These are phyloP conservation scores for Ophiostoma quercus DNA, from an alignment of 2,329 filamentous ascomycete species.

Conservation along the genomic window DNA sequence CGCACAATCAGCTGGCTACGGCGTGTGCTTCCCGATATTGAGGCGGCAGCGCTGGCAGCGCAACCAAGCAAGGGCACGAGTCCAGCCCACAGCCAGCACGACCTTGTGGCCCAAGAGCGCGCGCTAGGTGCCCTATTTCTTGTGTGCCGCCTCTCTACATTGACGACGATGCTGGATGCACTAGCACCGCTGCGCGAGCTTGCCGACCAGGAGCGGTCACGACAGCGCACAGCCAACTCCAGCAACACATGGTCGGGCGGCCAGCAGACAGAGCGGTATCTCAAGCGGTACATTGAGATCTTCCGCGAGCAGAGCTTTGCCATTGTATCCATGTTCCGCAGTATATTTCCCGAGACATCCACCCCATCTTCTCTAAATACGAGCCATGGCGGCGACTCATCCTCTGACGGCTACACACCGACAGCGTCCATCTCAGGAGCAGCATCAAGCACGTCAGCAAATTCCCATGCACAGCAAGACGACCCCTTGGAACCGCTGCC, in stretches of 20 bases:
- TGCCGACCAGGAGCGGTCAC: conserved; percentile 73
- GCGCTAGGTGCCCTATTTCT: conserved; percentile 79
- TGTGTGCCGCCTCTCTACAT: conserved; percentile 74
- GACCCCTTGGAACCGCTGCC: conserved; percentile 55
- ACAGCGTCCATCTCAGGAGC: neutral
- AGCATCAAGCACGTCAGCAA: conserved; percentile 16
- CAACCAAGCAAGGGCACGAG: neutral
- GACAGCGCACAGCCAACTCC: conserved; percentile 38
- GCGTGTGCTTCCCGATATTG: conserved; percentile 73
- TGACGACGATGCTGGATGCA: conserved; percentile 74
- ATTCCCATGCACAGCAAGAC: neutral
- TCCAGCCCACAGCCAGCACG: neutral
- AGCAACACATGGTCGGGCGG: conserved; percentile 58
- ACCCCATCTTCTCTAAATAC: conserved; percentile 16
- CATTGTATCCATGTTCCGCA: conserved; percentile 90
- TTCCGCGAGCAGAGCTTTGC: conserved; percentile 97
- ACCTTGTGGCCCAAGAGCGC: conserved; percentile 46
- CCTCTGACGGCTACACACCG: neutral
- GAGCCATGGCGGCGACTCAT: conserved; percentile 3
- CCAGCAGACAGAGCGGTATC: conserved; percentile 87
- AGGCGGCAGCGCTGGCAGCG: conserved; percentile 26
- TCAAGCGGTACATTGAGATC: conserved; percentile 95
- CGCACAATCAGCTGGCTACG: conserved; percentile 88
- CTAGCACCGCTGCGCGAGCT: conserved; percentile 80
- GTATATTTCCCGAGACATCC: conserved; percentile 62